Evolutionary conservation across 768 basidiomycete genomes (phyloP).

Genomic region (Serendipita sp.): DNA sequence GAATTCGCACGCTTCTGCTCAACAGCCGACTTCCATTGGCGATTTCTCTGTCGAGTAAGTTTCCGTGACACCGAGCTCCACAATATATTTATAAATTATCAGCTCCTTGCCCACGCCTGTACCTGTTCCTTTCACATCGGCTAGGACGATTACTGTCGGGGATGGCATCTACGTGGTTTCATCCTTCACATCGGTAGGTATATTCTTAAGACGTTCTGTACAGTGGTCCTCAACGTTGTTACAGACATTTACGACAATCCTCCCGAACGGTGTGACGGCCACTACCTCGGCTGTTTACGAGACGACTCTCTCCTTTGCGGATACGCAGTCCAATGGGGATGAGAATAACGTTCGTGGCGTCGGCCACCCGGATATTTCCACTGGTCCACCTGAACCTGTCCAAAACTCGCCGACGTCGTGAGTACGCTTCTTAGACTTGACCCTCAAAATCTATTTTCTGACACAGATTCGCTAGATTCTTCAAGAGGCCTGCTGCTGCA

Average conservation of each 20-base stretch:
- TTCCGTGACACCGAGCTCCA: too few species aligned
- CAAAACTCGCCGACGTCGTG: neutral
- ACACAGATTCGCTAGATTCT: neutral
- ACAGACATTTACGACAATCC: neutral
- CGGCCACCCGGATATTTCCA: neutral
- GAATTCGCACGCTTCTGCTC: neutral
- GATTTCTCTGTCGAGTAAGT: too few species aligned
- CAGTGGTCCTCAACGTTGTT: neutral
- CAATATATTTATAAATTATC: too few species aligned
- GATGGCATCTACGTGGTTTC: neutral
- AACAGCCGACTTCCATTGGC: neutral
- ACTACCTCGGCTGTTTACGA: neutral
- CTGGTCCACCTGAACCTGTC: neutral
- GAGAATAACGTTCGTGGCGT: neutral
- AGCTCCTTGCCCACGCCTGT: neutral
- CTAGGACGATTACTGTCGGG: neutral
- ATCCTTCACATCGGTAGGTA: neutral
- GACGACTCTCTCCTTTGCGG: neutral
- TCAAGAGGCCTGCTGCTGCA: neutral
- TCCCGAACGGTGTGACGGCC: neutral
- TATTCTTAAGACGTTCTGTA: neutral
- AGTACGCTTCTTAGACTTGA: neutral
- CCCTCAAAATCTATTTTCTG: neutral
- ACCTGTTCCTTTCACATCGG: conserved; percentile 1
- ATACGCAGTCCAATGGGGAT: neutral